phyloP scores from a whole-genome alignment of 2,329 filamentous ascomycete genomes.

The Cladosporium phlei region DNA sequence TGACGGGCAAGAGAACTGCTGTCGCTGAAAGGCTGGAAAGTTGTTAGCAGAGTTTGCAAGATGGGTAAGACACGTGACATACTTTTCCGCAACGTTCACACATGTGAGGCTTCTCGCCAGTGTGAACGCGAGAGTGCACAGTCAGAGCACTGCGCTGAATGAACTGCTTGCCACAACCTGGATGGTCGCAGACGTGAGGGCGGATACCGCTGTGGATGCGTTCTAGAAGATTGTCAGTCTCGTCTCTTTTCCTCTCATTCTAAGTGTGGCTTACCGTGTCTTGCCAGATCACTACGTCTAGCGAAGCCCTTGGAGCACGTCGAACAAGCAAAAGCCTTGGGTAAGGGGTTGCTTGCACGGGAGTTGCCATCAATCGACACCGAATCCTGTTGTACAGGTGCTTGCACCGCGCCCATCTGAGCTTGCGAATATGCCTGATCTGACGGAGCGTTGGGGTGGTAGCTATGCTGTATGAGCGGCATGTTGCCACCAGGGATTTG shows the following conservation, averaged over 20 bases:
- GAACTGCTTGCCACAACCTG: constrained; percentile 88
- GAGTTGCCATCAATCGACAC: constrained; percentile 31
- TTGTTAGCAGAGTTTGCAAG: neutral
- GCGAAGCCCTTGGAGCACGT: constrained; percentile 91
- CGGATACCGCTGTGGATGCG: constrained; percentile 89
- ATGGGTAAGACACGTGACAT: constrained; percentile 29
- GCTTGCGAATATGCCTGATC: constrained; percentile 40
- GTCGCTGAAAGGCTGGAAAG: constrained; percentile 80
- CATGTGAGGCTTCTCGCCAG: constrained; percentile 96
- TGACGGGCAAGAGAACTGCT: constrained; percentile 91
- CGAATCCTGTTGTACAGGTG: constrained; percentile 32
- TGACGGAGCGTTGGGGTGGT: constrained; percentile 47
- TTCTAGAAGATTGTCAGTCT: constrained; percentile 53
- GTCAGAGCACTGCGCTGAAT: constrained; percentile 95
- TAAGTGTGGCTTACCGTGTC: constrained; percentile 69
- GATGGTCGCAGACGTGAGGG: constrained; percentile 87
- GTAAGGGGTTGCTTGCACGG: constrained; percentile 43
- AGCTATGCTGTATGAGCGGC: constrained; percentile 52
- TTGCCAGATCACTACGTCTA: constrained; percentile 83
- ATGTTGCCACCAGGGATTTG: constrained; percentile 38
- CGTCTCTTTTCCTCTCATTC: neutral
- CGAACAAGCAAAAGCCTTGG: constrained; percentile 81
- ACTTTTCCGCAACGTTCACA: constrained; percentile 97
- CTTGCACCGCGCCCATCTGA: constrained; percentile 30
- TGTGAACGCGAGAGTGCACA: constrained; percentile 91